These are phyloP conservation scores for Nannochloropsis salina DNA, from an alignment of 108 stramenopile genomes.

Conservation along the genomic window DNA sequence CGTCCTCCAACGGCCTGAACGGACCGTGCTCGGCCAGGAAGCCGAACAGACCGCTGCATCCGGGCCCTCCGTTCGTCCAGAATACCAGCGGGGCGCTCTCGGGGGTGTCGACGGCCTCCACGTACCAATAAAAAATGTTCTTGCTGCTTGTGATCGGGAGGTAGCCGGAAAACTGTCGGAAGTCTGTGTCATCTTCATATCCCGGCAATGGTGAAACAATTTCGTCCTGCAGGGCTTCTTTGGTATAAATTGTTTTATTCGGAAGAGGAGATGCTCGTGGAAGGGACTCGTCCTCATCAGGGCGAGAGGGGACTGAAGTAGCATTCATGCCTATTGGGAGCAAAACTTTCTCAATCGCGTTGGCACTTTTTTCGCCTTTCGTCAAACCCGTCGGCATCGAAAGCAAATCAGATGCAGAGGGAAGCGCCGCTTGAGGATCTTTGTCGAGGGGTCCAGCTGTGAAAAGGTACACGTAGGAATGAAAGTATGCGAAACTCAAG, in stretches of 20 bases:
- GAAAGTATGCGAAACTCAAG: too few species aligned
- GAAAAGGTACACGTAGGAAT: too few species aligned
- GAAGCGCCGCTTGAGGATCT: too few species aligned
- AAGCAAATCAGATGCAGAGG: too few species aligned
- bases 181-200: background rate
- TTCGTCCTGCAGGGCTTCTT: background rate
- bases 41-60: constrained; percentile 55
- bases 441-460: too few species aligned
- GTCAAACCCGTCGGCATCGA: too few species aligned
- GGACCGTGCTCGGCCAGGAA: constrained; percentile 56
- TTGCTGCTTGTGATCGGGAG: background rate
- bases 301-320: too few species aligned
- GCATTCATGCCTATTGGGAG: too few species aligned
- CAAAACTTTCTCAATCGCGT: too few species aligned
- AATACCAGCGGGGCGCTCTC: background rate
- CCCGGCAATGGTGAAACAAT: background rate
- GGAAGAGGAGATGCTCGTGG: background rate
- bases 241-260: background rate
- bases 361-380: too few species aligned
- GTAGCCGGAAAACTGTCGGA: background rate
- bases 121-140: constrained; percentile 15
- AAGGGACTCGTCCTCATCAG: background rate
- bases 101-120: background rate
- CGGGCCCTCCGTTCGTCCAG: constrained; percentile 59
- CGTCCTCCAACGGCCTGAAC: constrained; percentile 40